These are phyloP conservation scores for Melanomma pulvis-pyrius DNA, from an alignment of 495 filamentous ascomycete species.

Conservation along the genomic window DNA sequence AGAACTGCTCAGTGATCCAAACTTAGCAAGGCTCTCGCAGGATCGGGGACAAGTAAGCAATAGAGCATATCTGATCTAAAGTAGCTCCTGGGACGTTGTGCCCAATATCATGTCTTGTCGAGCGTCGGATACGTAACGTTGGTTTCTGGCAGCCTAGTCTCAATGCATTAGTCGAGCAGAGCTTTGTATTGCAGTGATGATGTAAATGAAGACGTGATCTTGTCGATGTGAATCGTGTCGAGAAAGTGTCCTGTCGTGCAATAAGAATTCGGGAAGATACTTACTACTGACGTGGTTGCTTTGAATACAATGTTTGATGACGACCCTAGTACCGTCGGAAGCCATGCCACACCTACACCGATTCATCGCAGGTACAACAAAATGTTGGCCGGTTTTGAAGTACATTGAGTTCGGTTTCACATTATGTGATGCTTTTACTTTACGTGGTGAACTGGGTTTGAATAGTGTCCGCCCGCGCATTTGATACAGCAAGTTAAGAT, in stretches of 20 bases:
- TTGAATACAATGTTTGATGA: too few species aligned
- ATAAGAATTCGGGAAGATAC: too few species aligned
- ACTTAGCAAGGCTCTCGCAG: slow-evolving; percentile 5
- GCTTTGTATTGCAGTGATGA: neutral
- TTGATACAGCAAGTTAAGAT: too few species aligned
- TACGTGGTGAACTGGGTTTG: neutral
- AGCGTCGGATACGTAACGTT: neutral
- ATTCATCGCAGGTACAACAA: neutral
- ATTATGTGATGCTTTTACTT: neutral
- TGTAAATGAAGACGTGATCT: neutral
- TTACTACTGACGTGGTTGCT: too few species aligned
- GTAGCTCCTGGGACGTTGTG: neutral
- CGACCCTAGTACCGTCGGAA: neutral
- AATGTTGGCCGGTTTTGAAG: neutral
- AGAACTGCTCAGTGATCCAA: neutral
- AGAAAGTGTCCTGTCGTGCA: neutral
- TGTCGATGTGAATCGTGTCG: neutral
- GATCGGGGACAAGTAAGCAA: neutral
- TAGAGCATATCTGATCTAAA: neutral
- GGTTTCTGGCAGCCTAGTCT: neutral
- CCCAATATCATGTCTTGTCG: neutral
- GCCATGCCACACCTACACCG: neutral
- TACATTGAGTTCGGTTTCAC: neutral
- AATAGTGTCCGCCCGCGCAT: too few species aligned
- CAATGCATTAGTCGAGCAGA: neutral